Percentiles rank a stretch among this genome's conserved stretches.
These are phyloP conservation scores for Obba rivulosa DNA, from an alignment of 768 basidiomycete species.

Conservation along the genomic window DNA sequence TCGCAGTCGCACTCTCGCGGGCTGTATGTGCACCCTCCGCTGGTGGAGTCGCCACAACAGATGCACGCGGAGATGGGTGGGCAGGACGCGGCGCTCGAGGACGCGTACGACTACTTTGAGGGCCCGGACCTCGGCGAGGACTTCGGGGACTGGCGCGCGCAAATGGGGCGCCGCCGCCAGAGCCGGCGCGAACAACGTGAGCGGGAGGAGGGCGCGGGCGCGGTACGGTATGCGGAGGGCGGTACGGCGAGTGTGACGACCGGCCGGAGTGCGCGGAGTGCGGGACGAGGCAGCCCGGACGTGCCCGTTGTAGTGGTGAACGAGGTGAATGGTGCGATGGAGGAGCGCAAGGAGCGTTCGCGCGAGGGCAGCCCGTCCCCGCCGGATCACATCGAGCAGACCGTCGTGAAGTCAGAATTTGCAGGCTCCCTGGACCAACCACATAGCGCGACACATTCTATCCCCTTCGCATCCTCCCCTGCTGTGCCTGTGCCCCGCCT, in stretches of 20 bases:
- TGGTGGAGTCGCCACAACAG: conserved; percentile 14
- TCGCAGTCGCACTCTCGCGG: background rate
- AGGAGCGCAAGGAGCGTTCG: conserved; percentile 27
- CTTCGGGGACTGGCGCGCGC: conserved; percentile 18
- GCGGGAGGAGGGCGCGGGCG: conserved; percentile 11
- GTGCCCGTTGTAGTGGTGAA: conserved; percentile 31
- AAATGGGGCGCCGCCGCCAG: conserved; percentile 4
- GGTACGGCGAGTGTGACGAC: conserved; percentile 18
- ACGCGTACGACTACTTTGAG: conserved; percentile 55
- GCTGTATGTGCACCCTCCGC: background rate
- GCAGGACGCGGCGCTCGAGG: conserved; percentile 32
- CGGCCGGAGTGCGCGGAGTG: conserved; percentile 23
- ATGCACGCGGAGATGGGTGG: conserved; percentile 14
- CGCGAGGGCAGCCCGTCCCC: conserved; percentile 14
- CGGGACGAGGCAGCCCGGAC: conserved; percentile 11
- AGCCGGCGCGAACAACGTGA: conserved; percentile 1
- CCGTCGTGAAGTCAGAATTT: background rate
- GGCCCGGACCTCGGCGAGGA: conserved; percentile 55
- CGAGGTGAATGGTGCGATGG: conserved; percentile 25
- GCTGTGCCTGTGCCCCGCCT: conserved; percentile 20
- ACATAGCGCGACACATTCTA: background rate
- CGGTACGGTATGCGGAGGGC: conserved; percentile 17
- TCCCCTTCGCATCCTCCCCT: conserved; percentile 8
- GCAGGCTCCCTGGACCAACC: conserved; percentile 1
- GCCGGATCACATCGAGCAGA: background rate